phyloP scores from a whole-genome alignment of 1,139 yeast species.

The Scheffersomyces segobiensis region DNA sequence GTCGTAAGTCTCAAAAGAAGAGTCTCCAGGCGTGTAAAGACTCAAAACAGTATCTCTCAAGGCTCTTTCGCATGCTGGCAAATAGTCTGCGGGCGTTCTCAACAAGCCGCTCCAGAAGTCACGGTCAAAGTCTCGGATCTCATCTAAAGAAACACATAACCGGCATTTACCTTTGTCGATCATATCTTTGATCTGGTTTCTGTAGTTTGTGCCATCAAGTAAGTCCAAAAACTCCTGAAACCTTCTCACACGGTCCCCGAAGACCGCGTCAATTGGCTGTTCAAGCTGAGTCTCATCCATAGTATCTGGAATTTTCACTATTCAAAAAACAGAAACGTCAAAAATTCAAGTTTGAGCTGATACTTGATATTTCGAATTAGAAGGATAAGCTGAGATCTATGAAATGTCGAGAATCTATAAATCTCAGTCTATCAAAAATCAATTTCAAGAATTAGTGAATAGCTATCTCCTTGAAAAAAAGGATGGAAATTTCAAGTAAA shows the following conservation, averaged over 20 bases:
- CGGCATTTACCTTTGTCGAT: constrained; percentile 66
- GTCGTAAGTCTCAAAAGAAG: constrained; percentile 51
- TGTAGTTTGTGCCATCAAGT: constrained; percentile 56
- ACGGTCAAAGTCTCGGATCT: constrained; percentile 79
- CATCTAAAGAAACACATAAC: constrained; percentile 78
- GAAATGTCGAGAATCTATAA: neutral
- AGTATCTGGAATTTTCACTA: constrained; percentile 1
- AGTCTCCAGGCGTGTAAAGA: constrained; percentile 57
- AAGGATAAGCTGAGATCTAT: neutral
- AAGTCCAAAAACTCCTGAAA: constrained; percentile 86
- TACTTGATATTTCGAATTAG: neutral
- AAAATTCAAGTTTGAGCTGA: neutral
- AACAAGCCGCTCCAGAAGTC: constrained; percentile 79
- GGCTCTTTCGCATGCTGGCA: constrained; percentile 91
- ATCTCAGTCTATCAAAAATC: neutral
- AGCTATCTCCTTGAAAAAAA: neutral
- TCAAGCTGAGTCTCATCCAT: constrained; percentile 27
- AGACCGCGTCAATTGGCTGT: constrained; percentile 48
- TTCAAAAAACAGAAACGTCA: neutral
- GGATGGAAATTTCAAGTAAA: neutral
- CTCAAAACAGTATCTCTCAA: constrained; percentile 77
- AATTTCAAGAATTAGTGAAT: neutral
- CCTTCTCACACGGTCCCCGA: constrained; percentile 80
- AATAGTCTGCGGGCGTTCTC: constrained; percentile 74
- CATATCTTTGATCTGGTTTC: constrained; percentile 71